A percentile compares a stretch with the other conserved stretches of the same genome.
These are phyloP conservation scores for Loxodes magnus DNA, from an alignment of 73 alveolate species.

Conservation along the genomic window DNA sequence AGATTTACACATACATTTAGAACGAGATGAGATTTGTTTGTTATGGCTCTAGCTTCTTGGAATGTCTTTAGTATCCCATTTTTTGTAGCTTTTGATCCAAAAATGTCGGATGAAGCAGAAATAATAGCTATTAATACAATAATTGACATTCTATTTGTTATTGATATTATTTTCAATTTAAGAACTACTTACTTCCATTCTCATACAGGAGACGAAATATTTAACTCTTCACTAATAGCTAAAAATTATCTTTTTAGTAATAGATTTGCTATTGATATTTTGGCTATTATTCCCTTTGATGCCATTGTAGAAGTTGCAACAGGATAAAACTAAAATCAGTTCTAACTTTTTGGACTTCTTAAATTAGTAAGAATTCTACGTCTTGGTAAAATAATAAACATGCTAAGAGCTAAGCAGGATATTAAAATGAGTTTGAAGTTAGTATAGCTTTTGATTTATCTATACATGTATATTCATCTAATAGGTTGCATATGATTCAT, in stretches of 20 bases:
- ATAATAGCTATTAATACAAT: too few species aligned
- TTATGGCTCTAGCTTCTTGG: slow-evolving; percentile 23
- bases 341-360: background rate
- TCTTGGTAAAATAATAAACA: slow-evolving; percentile 19
- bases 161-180: slow-evolving; percentile 45
- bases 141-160: slow-evolving; percentile 20
- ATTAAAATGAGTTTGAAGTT: slow-evolving; percentile 22
- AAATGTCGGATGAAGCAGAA: too few species aligned
- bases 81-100: slow-evolving; percentile 31
- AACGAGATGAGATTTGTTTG: slow-evolving; percentile 35
- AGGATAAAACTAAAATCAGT: background rate
- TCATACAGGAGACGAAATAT: slow-evolving; percentile 36
- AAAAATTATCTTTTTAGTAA: slow-evolving; percentile 17
- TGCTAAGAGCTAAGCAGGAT: slow-evolving; percentile 25
- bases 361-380: slow-evolving; percentile 29
- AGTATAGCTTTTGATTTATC: slow-evolving; percentile 6
- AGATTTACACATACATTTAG: too few species aligned
- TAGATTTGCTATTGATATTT: slow-evolving; percentile 27
- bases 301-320: background rate
- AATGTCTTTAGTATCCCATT: slow-evolving; percentile 36
- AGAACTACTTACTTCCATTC: slow-evolving; percentile 25
- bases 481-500: slow-evolving; percentile 29
- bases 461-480: slow-evolving; percentile 17
- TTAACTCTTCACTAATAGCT: slow-evolving; percentile 20
- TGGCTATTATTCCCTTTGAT: slow-evolving; percentile 24